Base-by-base conservation (phyloP, 2,329 filamentous ascomycete species). In the Fusarium sp. region DNA sequence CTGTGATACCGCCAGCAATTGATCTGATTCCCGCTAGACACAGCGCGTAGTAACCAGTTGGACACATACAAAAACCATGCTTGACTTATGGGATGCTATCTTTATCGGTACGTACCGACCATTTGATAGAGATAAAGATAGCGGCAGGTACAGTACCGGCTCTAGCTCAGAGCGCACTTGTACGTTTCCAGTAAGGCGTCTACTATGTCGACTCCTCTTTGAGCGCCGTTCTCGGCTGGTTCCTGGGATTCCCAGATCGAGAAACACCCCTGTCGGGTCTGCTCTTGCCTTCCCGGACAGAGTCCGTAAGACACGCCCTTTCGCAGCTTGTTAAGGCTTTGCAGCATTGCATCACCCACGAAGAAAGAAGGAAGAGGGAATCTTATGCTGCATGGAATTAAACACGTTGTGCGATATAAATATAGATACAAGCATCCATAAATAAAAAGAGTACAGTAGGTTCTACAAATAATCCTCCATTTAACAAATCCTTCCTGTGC, bases 31-130 rank as follows among this genome's bases (percentile, higher is more conserved):
- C 59, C 28, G 37, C 42, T 43, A 51, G 32, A 51, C 12, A 70
- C 57, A 66, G 47, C 56, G 59, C 54, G 56, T 62, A 71, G 68
- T 73, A 74, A 74, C 72, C 63, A 63, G 70, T 70, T 70, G 66
- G 72, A 73, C 72, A 73, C 71, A 73, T 71, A 73, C 69, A 68
- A 68, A 72, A 62, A 50, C 45, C 45, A 60, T 59, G 45, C 12
- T 51, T 72, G 71, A 51, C 49, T 51, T 34, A 51, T 51, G 34
- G 40, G 40, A 51, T 51, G 49, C 6, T 51, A 41, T 51, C 49
- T 73, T 74, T 74, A 74, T 61, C 65, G 65, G 72, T 74, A 74
- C 72, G 72, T 74, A 74, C 72, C 34, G 8, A 14, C 14, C 28
- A 27, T 32, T 30, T 63, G 71, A 71, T 69, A 71, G 53, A 53